phyloP scores from a whole-genome alignment of 352 stramenopile species.

The Globisporangium alternatum region DNA sequence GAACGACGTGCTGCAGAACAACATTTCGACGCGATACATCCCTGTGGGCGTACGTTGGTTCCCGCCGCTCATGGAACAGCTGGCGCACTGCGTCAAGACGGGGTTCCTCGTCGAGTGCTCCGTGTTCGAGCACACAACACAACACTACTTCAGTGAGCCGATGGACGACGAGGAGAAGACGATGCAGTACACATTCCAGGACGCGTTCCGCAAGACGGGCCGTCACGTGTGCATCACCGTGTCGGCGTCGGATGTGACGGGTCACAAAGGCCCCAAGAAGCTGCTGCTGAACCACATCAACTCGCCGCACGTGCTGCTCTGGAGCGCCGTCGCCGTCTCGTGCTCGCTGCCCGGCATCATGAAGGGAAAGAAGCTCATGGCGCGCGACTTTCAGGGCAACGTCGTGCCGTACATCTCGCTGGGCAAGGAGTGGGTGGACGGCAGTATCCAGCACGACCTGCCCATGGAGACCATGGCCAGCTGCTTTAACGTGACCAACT shows the following conservation, averaged over 20 bases:
- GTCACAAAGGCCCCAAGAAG: slow-evolving; percentile 73
- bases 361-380: slow-evolving; percentile 85
- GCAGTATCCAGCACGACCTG: slow-evolving; percentile 89
- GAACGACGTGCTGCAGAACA: slow-evolving; percentile 40
- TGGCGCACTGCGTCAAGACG: slow-evolving; percentile 85
- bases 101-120: slow-evolving; percentile 87
- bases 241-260: slow-evolving; percentile 87
- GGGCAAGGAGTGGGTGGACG: slow-evolving; percentile 92
- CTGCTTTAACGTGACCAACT: slow-evolving; percentile 93
- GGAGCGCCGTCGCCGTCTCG: slow-evolving; percentile 87
- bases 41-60: slow-evolving; percentile 71
- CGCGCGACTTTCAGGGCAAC: slow-evolving; percentile 72
- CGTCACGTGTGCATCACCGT: slow-evolving; percentile 95
- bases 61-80: slow-evolving; percentile 79
- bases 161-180: slow-evolving; percentile 40
- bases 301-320: slow-evolving; percentile 90
- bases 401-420: slow-evolving; percentile 90
- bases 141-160: slow-evolving; percentile 90
- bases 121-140: slow-evolving; percentile 77
- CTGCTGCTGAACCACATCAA: slow-evolving; percentile 93
- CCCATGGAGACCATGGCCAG: slow-evolving; percentile 93
- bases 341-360: slow-evolving; percentile 93
- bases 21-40: slow-evolving; percentile 62
- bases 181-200: slow-evolving; percentile 90
- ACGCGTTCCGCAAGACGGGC: slow-evolving; percentile 90